A percentile compares a stretch with the other conserved stretches of the same genome.
Evolutionary conservation across 2,329 filamentous ascomycete genomes (phyloP).

Genomic region (Aspergillus pseudoglaucus): DNA sequence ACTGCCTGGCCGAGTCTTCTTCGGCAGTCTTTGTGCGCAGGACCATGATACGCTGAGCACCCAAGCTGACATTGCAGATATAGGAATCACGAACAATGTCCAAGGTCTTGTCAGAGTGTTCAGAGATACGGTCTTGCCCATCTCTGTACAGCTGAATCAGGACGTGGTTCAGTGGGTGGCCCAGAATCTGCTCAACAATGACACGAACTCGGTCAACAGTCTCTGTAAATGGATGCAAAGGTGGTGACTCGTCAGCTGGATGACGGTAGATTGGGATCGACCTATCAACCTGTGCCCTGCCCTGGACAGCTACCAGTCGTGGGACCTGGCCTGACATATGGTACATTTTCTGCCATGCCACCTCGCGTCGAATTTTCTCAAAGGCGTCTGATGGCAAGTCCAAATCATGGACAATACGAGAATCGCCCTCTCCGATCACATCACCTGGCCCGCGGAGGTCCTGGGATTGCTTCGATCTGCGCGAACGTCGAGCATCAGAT

Average conservation of each 20-base stretch:
- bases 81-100: slow-evolving; percentile 75
- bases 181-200: slow-evolving; percentile 63
- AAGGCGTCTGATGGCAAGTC: slow-evolving; percentile 60
- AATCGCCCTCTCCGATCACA: slow-evolving; percentile 72
- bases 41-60: slow-evolving; percentile 82
- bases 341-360: slow-evolving; percentile 85
- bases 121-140: slow-evolving; percentile 85
- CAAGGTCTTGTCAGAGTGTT: slow-evolving; percentile 94
- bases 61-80: slow-evolving; percentile 91
- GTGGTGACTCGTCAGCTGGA: slow-evolving; percentile 79
- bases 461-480: slow-evolving; percentile 11
- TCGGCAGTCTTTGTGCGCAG: slow-evolving; percentile 61
- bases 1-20: slow-evolving; percentile 40
- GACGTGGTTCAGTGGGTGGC: slow-evolving; percentile 81
- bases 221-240: slow-evolving; percentile 67
- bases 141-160: slow-evolving; percentile 90
- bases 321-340: slow-evolving; percentile 90
- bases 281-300: slow-evolving; percentile 60
- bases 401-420: slow-evolving; percentile 63
- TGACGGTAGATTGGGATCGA: slow-evolving; percentile 85
- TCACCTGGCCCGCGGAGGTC: slow-evolving; percentile 43
- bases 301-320: slow-evolving; percentile 84
- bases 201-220: slow-evolving; percentile 63
- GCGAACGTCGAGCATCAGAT: slow-evolving; percentile 14
- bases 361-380: slow-evolving; percentile 62